Conservation (phyloP, 352 stramenopile genomes). For the Phytophthora sp. region DNA sequence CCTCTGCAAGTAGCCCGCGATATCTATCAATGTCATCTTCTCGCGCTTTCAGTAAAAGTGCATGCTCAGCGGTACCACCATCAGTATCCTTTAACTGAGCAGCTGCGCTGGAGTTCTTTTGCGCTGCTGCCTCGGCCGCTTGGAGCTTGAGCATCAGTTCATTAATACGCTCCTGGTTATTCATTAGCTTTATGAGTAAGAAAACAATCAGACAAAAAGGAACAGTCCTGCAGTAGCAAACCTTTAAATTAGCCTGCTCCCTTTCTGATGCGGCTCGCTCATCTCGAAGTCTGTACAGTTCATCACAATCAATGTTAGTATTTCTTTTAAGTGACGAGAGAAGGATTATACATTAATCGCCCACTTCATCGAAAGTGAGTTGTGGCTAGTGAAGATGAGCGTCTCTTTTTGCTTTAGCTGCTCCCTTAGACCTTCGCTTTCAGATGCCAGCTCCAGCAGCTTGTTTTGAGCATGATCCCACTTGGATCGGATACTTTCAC, state of each 20-base stretch:
- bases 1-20: conserved; percentile 34
- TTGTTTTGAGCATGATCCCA: conserved; percentile 67
- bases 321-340: background rate
- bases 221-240: too few species aligned
- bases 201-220: background rate
- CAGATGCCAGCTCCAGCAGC: conserved; percentile 51
- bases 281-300: conserved; percentile 51
- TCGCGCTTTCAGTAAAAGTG: conserved; percentile 41
- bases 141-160: conserved; percentile 66
- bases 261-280: conserved; percentile 57
- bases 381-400: conserved; percentile 68
- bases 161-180: conserved; percentile 47
- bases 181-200: background rate
- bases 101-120: conserved; percentile 29
- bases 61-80: conserved; percentile 17
- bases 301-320: background rate
- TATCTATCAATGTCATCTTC: conserved; percentile 63
- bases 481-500: conserved; percentile 51
- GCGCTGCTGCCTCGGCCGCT: conserved; percentile 46
- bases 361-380: conserved; percentile 58
- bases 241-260: conserved; percentile 56
- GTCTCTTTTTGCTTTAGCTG: conserved; percentile 81
- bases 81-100: conserved; percentile 28
- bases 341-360: background rate
- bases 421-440: conserved; percentile 65